A percentile compares a stretch with the other conserved stretches of the same genome.
Evolutionary conservation across 1,139 yeast species (phyloP).

Genomic region (Ogataea hybrid): DNA sequence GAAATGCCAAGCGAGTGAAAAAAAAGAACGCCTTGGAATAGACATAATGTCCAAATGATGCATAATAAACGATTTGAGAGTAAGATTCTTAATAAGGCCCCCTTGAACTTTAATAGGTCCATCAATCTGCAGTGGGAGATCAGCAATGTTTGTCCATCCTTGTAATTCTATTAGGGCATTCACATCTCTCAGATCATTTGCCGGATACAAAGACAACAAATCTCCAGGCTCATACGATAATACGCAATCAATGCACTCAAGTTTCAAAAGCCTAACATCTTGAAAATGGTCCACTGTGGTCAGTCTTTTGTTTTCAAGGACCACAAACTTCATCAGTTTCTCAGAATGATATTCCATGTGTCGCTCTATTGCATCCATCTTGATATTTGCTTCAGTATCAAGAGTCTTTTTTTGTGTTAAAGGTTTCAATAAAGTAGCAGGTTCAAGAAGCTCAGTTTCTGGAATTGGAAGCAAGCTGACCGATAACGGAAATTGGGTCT

Average conservation of each 20-base stretch:
- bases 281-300: constrained; percentile 79
- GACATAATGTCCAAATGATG: constrained; percentile 80
- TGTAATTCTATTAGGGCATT: constrained; percentile 65
- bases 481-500: constrained; percentile 38
- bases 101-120: constrained; percentile 35
- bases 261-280: constrained; percentile 70
- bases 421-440: background rate
- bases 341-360: background rate
- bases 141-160: constrained; percentile 72
- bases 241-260: constrained; percentile 33
- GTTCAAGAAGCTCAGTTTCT: constrained; percentile 33
- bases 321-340: constrained; percentile 31
- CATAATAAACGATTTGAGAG: constrained; percentile 69
- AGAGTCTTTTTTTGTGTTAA: background rate
- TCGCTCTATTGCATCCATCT: constrained; percentile 24
- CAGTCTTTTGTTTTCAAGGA: constrained; percentile 49
- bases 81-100: constrained; percentile 54
- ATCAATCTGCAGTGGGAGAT: constrained; percentile 42
- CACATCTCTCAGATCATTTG: constrained; percentile 64
- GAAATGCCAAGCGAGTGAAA: constrained; percentile 68
- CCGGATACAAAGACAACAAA: constrained; percentile 72
- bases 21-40: constrained; percentile 83
- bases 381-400: constrained; percentile 10
- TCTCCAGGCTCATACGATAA: constrained; percentile 71
- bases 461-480: constrained; percentile 34